phyloP scores from a whole-genome alignment of 495 filamentous ascomycete genomes.

The Trichoderma erinaceum region DNA sequence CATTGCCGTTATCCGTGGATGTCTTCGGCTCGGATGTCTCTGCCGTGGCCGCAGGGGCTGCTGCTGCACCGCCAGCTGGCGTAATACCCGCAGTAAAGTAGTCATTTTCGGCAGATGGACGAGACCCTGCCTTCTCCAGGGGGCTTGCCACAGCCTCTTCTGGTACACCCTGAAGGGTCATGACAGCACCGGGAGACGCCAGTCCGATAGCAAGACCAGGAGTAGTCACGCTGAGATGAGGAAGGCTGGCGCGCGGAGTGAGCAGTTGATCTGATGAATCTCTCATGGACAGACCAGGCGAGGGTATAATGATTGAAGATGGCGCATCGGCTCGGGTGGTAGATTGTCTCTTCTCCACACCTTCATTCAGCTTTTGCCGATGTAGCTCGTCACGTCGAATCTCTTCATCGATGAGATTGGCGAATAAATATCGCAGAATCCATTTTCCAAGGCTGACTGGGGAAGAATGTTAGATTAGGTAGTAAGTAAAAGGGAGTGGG shows the following conservation, averaged over 20 bases:
- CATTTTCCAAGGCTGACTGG: constrained; percentile 95
- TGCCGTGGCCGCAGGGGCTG: constrained; percentile 24
- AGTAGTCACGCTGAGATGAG: constrained; percentile 50
- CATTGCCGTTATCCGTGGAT: constrained; percentile 54
- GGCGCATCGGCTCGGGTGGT: constrained; percentile 52
- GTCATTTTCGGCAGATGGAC: constrained; percentile 39
- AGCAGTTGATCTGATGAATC: constrained; percentile 35
- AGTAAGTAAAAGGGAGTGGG: background rate
- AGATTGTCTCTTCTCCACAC: constrained; percentile 50
- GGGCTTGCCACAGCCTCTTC: constrained; percentile 27
- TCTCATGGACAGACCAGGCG: constrained; percentile 41
- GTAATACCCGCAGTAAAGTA: constrained; percentile 43
- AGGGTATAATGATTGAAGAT: constrained; percentile 62
- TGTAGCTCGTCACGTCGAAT: constrained; percentile 71
- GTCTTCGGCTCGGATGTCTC: constrained; percentile 39
- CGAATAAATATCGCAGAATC: constrained; percentile 90
- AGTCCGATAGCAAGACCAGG: constrained; percentile 72
- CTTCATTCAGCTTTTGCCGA: constrained; percentile 58
- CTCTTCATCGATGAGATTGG: constrained; percentile 82
- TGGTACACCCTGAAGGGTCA: constrained; percentile 38
- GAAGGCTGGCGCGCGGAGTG: constrained; percentile 62
- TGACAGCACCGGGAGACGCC: constrained; percentile 58
- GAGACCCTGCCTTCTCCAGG: constrained; percentile 34
- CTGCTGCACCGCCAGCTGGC: constrained; percentile 35
- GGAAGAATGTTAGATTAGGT: constrained; percentile 15